phyloP scores from a whole-genome alignment of 192 early-diverging fungal genomes.

The Gamsiella multidivaricata region DNA sequence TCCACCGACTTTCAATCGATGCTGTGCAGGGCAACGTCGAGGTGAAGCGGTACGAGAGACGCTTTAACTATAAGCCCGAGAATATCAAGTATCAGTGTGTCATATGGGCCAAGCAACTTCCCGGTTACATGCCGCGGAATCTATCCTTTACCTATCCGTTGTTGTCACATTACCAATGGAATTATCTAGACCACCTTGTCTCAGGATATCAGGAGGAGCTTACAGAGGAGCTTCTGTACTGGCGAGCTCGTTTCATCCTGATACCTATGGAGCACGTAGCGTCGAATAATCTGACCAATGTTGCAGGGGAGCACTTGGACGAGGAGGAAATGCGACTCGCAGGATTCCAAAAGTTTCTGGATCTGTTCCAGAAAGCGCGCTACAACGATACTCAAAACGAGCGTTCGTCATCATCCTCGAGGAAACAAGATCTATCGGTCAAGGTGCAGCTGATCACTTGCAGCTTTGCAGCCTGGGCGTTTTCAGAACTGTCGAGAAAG shows the following conservation, averaged over 20 bases:
- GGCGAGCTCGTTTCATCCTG: slow-evolving; percentile 90
- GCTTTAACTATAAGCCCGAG: slow-evolving; percentile 65
- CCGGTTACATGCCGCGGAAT: slow-evolving; percentile 65
- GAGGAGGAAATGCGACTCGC: slow-evolving; percentile 91
- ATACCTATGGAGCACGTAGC: slow-evolving; percentile 82
- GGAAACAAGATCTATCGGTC: slow-evolving; percentile 47
- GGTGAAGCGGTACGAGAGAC: slow-evolving; percentile 87
- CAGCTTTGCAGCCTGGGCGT: slow-evolving; percentile 45
- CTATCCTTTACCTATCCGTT: slow-evolving; percentile 82
- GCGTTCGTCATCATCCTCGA: slow-evolving; percentile 22
- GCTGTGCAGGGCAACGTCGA: slow-evolving; percentile 76
- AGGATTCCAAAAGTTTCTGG: slow-evolving; percentile 88
- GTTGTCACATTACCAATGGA: slow-evolving; percentile 89
- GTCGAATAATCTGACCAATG: slow-evolving; percentile 58
- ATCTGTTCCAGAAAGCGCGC: slow-evolving; percentile 76
- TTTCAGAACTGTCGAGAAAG: slow-evolving; percentile 33
- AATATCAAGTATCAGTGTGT: slow-evolving; percentile 79
- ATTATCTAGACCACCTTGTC: slow-evolving; percentile 91
- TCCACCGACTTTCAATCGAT: slow-evolving; percentile 84
- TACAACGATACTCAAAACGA: slow-evolving; percentile 60
- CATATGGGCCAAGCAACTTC: slow-evolving; percentile 85
- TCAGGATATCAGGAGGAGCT: slow-evolving; percentile 86
- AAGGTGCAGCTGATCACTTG: slow-evolving; percentile 50
- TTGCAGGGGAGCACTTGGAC: slow-evolving; percentile 73
- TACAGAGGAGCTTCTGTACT: slow-evolving; percentile 83